Evolutionary conservation across 306 rosid genomes (phyloP), one percentile per base, ranked within the genome.

Genomic region (Urtica urens): DNA sequence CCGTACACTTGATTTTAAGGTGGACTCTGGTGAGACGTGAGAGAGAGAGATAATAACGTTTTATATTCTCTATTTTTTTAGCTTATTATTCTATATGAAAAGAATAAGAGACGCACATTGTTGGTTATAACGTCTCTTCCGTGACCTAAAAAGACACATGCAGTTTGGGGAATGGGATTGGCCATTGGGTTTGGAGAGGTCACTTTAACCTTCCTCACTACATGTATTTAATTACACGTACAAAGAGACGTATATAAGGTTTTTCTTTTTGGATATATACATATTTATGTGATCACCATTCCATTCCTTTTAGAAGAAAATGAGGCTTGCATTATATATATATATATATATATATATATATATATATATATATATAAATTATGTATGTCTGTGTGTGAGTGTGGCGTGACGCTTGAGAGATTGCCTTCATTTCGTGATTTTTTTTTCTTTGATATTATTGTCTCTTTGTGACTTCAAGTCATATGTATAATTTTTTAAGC

Each of bases 121-220:
- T 19, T 16, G 42, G 16, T 41, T 23, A 51, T 2, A 46, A 23
- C 46, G 81, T 48, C 86, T 71, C 68, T 78, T 78, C 67, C 64
- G 27, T 23, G 64, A 58, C 59, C 38, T 58, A 44, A 56, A 66
- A 60, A 65, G 86, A 57, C 81, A 63, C 19, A 53, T 68, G 23
- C 33, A 23, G 51, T 49, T 70, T 67, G 69, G 68, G 38, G 41
- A 41, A 37, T 41, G 38, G 45, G 47, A 53, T 57, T 30, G 23
- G 62, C 31, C 72, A 50, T 22, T n/a, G 20, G 16, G 14, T 47
- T n/a, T 58, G n/a, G n/a, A 33, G 40, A 24, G 31, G 57, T 21
- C 45, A 13, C 15, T 51, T 51, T 14, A 21, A 5, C 7, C 21
- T 26, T 23, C n/a, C n/a, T n/a, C n/a, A n/a, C n/a, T n/a, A n/a